Evolutionary conservation across 169 alveolate genomes (phyloP).

Genomic region (Plasmodium knowlesi): DNA sequence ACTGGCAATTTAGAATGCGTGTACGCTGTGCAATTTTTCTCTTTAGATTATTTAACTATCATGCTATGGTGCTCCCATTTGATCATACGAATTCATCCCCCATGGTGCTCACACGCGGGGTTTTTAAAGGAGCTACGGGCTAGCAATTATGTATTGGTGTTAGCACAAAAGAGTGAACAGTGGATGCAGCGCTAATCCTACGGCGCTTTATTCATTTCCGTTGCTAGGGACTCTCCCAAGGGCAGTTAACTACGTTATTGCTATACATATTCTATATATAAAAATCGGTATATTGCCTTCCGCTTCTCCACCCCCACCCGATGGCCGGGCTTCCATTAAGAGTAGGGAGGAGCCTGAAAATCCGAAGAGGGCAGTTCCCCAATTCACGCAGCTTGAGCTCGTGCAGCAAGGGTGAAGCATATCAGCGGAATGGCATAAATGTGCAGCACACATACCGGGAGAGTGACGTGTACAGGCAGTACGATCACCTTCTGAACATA

Average conservation of each 20-base stretch:
- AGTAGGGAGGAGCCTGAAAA: slow-evolving; percentile 3
- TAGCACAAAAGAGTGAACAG: not conserved
- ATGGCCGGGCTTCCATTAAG: not conserved
- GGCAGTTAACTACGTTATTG: not conserved
- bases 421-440: not conserved
- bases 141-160: not conserved
- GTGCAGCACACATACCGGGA: not conserved
- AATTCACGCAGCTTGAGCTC: not conserved
- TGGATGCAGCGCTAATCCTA: not conserved
- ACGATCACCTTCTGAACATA: slow-evolving; percentile 24
- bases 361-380: not conserved
- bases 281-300: not conserved
- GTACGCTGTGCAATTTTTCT: not conserved
- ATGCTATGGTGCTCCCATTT: not conserved
- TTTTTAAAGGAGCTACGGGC: not conserved
- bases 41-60: not conserved
- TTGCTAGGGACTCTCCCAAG: not conserved
- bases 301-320: not conserved
- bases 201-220: not conserved
- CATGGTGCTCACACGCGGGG: not conserved
- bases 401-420: not conserved
- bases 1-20: not conserved
- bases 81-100: not conserved
- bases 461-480: slow-evolving; percentile 21
- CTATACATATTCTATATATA: not conserved